A percentile compares a stretch with the other conserved stretches of the same genome.
phyloP scores from a whole-genome alignment of 2,329 filamentous ascomycete species.

The Verticillium tricorpus region DNA sequence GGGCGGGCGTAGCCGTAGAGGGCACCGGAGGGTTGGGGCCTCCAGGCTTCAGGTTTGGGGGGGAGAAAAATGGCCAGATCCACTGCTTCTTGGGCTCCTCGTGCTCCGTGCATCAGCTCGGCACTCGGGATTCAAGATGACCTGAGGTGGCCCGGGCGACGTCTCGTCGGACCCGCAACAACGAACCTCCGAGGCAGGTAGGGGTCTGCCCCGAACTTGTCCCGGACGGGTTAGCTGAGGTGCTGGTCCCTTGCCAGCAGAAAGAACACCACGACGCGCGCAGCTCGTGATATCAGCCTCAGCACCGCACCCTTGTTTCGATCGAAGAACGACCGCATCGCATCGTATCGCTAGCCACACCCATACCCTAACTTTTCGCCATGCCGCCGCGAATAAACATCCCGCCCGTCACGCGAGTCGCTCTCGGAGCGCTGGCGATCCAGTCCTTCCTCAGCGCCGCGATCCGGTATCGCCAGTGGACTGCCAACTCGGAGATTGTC shows the following conservation, averaged over 20 bases:
- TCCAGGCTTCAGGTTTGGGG: background rate
- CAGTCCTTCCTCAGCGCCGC: conserved; percentile 80
- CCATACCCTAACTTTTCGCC: conserved; percentile 17
- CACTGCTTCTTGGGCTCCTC: background rate
- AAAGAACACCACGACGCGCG: background rate
- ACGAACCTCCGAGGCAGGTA: background rate
- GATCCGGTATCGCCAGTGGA: conserved; percentile 69
- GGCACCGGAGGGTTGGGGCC: background rate
- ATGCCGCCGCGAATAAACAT: conserved; percentile 87
- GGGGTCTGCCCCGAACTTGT: background rate
- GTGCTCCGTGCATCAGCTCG: background rate
- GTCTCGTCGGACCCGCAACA: background rate
- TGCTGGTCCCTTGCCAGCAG: background rate
- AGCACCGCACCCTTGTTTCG: background rate
- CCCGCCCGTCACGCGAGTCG: conserved; percentile 80
- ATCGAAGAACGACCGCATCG: background rate
- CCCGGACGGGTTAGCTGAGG: too few species aligned
- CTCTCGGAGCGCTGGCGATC: conserved; percentile 68
- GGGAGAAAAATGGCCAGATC: too few species aligned
- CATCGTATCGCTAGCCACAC: background rate
- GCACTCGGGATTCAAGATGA: background rate
- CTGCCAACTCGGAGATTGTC: conserved; percentile 57
- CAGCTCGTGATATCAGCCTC: background rate
- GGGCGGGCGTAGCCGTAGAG: background rate
- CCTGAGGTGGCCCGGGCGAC: background rate